These are phyloP conservation scores for Exophiala sp. DNA, from an alignment of 2,329 filamentous ascomycete species.

Conservation along the genomic window DNA sequence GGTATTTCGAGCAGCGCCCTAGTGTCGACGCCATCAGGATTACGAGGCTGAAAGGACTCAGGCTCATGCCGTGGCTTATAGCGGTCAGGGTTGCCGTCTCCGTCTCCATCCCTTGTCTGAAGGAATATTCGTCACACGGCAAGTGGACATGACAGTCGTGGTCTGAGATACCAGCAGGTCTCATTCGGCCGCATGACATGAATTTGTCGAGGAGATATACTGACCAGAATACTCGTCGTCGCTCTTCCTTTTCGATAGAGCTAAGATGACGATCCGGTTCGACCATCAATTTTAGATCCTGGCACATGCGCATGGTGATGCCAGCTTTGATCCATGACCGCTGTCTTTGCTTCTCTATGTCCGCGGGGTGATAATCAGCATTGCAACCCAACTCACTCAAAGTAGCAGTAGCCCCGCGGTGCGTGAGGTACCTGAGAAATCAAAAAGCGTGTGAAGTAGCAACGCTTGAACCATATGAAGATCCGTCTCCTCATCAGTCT, in stretches of 20 bases:
- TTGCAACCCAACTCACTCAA: too few relatives aligned
- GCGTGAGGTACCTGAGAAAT: conserved; percentile 39
- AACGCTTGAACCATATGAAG: too few relatives aligned
- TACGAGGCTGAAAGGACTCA: conserved; percentile 16
- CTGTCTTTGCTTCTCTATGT: too few relatives aligned
- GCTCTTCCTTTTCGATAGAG: conserved; percentile 30
- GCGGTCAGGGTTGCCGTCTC: background rate
- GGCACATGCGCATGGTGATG: conserved; percentile 56
- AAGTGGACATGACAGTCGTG: conserved; percentile 30
- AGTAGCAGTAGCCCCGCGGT: too few relatives aligned
- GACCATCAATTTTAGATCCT: conserved; percentile 33
- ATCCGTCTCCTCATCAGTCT: too few relatives aligned
- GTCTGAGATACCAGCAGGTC: conserved; percentile 21
- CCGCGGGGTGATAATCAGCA: conserved; percentile 4
- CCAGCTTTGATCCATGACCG: conserved; percentile 37
- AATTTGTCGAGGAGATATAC: conserved; percentile 32
- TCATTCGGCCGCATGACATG: conserved; percentile 26
- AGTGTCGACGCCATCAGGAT: conserved; percentile 34
- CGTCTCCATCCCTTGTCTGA: conserved; percentile 4
- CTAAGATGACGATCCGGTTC: conserved; percentile 25
- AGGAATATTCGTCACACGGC: conserved; percentile 26
- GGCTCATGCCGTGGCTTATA: conserved; percentile 8
- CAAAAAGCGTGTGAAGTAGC: conserved; percentile 17
- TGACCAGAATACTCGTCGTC: conserved; percentile 32
- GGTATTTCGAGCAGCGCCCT: conserved; percentile 32